phyloP scores from a whole-genome alignment of 352 stramenopile genomes.

The Peronospora farinosa region DNA sequence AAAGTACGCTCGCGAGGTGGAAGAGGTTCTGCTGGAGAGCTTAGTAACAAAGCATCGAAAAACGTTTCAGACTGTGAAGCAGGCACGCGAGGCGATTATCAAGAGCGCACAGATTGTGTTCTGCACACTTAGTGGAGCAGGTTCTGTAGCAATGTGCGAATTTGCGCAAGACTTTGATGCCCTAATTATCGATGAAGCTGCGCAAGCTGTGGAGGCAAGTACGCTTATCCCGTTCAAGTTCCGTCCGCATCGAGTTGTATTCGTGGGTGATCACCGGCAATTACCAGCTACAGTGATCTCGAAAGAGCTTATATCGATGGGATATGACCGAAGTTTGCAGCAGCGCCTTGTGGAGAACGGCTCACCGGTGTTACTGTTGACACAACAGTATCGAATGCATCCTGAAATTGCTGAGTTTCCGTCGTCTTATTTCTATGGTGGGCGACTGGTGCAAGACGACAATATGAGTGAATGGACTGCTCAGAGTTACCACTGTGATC shows the following conservation, averaged over 20 bases:
- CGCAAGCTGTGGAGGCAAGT: constrained; percentile 93
- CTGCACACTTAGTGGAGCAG: constrained; percentile 76
- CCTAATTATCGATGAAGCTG: constrained; percentile 96
- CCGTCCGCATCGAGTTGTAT: constrained; percentile 63
- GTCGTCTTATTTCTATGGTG: constrained; percentile 91
- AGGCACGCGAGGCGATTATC: constrained; percentile 60
- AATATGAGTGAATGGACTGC: constrained; percentile 75
- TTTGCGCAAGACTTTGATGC: constrained; percentile 93
- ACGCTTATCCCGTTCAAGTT: constrained; percentile 96
- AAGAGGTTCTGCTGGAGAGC: constrained; percentile 65
- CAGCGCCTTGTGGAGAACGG: constrained; percentile 89
- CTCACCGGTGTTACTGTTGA: constrained; percentile 83
- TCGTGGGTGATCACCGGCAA: constrained; percentile 95
- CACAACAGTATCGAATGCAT: constrained; percentile 98
- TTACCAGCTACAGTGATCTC: constrained; percentile 96
- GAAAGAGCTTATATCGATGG: constrained; percentile 69
- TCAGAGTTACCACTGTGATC: constrained; percentile 51
- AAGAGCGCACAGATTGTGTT: constrained; percentile 79
- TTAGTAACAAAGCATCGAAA: constrained; percentile 57
- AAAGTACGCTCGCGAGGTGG: constrained; percentile 65
- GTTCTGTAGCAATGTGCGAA: constrained; percentile 75
- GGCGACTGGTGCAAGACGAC: constrained; percentile 80
- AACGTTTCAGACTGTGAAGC: constrained; percentile 46
- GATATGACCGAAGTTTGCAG: constrained; percentile 93
- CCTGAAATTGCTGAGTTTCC: constrained; percentile 92